Evolutionary conservation across 2,329 filamentous ascomycete species (phyloP), one percentile per base, ranked within the genome.

Genomic region (Didymella lethalis): DNA sequence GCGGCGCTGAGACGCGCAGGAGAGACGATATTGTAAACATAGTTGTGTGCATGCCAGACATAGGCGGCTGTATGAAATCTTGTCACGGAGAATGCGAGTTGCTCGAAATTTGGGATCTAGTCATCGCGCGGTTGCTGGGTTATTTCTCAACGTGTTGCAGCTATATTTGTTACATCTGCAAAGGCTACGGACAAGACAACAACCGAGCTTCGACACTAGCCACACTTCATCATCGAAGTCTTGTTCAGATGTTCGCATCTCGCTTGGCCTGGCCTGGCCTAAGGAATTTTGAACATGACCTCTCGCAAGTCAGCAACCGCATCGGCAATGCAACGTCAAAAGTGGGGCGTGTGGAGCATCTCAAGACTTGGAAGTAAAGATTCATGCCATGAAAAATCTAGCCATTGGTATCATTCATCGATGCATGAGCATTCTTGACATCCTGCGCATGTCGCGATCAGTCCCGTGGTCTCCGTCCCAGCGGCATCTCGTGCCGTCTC

Each of bases 1-100:
- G 50, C 11, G 49, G 38, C 29, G 14, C 20, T 11, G n/a, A 7
- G 25, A 23, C 36, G n/a, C 8, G 11, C 4, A 4, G 28, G 23
- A 16, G 40, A 44, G 40, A 20, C 38, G n/a, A 41, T 29, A 44
- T 43, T 66, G 65, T 69, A 65, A 67, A 50, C 47, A 58, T 63
- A 63, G 53, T 31, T 34, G 29, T 61, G 60, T 57, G 60, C 45
- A 45, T 51, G 50, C 50, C 50, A 36, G 25, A 51, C 28, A 54
- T 46, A 50, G 56, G 56, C 51, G 14, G 45, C 32, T 43, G 56
- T 54, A 59, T 54, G 23, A 51, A 43, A 54, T 50, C 16, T 16
- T 28, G 23, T 36, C 23, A n/a, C 18, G 18, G 12, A 23, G 23
- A 23, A 23, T 2, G 23, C 23, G 23, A 23, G 23, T 23, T 23